phyloP scores from a whole-genome alignment of 2,329 filamentous ascomycete species.

The Bipolaris sorokiniana region DNA sequence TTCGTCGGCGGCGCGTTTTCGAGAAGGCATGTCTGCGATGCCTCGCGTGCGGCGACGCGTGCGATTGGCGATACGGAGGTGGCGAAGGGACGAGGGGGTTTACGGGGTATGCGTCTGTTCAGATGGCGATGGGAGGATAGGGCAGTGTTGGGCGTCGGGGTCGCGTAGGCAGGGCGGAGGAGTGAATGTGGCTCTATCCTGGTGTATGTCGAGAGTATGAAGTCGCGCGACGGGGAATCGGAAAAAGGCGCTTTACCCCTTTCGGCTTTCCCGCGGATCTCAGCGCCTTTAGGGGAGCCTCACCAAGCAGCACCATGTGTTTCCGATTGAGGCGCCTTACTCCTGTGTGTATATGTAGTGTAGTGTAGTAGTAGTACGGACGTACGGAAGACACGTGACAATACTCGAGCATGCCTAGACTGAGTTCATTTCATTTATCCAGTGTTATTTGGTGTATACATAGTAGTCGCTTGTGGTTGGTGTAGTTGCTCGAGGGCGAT shows the following conservation, averaged over 20 bases:
- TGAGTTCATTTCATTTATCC: not conserved
- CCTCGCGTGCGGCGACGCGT: slow-evolving; percentile 46
- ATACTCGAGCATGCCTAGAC: not conserved
- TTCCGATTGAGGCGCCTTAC: not conserved
- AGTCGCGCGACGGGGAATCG: slow-evolving; percentile 16
- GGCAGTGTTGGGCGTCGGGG: slow-evolving; percentile 5
- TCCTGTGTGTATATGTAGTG: not conserved
- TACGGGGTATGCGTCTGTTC: not conserved
- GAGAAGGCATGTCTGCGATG: slow-evolving; percentile 43
- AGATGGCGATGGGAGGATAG: slow-evolving; percentile 2
- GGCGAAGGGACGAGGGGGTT: not conserved
- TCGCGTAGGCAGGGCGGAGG: slow-evolving; percentile 10
- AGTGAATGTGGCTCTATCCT: slow-evolving; percentile 15
- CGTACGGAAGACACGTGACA: not conserved
- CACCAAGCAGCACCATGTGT: slow-evolving; percentile 2
- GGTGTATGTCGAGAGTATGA: slow-evolving; percentile 6
- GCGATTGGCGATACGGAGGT: slow-evolving; percentile 5
- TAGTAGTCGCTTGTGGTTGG: not conserved
- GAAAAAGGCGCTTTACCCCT: slow-evolving; percentile 1
- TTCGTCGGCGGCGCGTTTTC: slow-evolving; percentile 56
- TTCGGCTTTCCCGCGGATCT: slow-evolving; percentile 12
- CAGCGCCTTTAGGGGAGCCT: slow-evolving; percentile 9
- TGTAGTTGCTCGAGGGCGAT: not conserved
- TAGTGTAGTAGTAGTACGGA: too few relatives aligned
- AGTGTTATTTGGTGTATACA: not conserved